Evolutionary conservation across 140 eudicot species (phyloP), one percentile per base, ranked within the genome.

Genomic region (Flaveria floridana): DNA sequence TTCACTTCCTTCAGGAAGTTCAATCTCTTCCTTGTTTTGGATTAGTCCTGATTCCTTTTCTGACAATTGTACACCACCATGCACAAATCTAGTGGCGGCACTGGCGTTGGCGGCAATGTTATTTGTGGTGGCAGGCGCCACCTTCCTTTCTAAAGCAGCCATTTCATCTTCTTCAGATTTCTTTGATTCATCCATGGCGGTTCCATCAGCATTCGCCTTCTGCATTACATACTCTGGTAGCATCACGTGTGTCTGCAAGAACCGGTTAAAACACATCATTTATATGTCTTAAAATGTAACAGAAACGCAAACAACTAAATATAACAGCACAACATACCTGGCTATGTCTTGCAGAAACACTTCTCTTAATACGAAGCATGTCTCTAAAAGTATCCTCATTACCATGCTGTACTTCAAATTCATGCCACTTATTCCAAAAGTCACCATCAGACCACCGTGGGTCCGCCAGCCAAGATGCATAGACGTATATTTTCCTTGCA

Each of bases 381-480:
- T 94, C 99, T 51, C 96, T 62, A 80, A 94, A 90, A 68, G 99
- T 94, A 76, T 91, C 96, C 59, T 94, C 97, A 59, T 91, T 94
- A 4, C 99, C 99, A 83, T 94, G 96, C 25, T 87, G 85, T 42
- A 94, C 96, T 72, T 94, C 99, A 77, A 94, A 94, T 12, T 91
- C 95, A 78, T 94, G 90, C 99, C 97, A 90, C 69, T 84, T 83
- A 55, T 46, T 82, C 97, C 99, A 94, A 84, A 88, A 86, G 12
- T 85, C 90, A 14, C 84, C 88, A 66, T 86, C 90, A 46, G 90
- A 81, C 53, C 96, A 83, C 52, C 97, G 83, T 0, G 96, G 99
- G 66, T 90, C 96, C 0, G 96, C 89, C 53, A 90, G 76, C 79
- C 86, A 85, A 12, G 99, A 86, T 2, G 99, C 89, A 56, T 90